These are phyloP conservation scores for Harrya chromipes DNA, from an alignment of 768 basidiomycete genomes.

Conservation along the genomic window DNA sequence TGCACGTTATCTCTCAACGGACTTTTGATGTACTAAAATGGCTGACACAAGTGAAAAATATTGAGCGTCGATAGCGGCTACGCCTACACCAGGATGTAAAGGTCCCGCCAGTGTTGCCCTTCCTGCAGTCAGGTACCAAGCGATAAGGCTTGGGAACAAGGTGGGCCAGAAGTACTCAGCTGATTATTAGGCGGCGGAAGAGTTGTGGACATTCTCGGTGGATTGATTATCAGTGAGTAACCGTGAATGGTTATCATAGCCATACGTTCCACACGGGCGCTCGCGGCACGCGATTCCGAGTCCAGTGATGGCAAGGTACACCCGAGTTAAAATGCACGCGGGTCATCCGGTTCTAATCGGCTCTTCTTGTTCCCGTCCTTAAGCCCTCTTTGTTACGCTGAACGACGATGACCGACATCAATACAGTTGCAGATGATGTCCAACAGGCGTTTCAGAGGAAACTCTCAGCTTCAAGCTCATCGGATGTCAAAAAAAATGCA, in stretches of 20 bases:
- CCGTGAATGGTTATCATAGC: background rate
- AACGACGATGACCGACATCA: slow-evolving; percentile 18
- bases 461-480: slow-evolving; percentile 11
- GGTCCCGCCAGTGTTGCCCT: no score
- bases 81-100: no score
- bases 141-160: background rate
- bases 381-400: background rate
- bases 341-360: slow-evolving; percentile 6
- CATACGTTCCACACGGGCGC: background rate
- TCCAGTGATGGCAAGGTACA: background rate
- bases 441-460: slow-evolving; percentile 21
- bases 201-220: no score
- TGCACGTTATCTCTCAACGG: no score
- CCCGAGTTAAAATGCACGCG: background rate
- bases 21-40: no score
- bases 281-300: background rate
- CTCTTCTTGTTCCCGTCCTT: background rate
- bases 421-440: background rate
- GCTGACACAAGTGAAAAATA: no score
- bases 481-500: slow-evolving; percentile 13
- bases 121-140: background rate
- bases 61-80: no score
- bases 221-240: background rate
- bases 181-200: no score
- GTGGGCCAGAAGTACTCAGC: background rate